Evolutionary conservation across 768 basidiomycete genomes (phyloP).

Genomic region (Candolleomyces efflorescens): DNA sequence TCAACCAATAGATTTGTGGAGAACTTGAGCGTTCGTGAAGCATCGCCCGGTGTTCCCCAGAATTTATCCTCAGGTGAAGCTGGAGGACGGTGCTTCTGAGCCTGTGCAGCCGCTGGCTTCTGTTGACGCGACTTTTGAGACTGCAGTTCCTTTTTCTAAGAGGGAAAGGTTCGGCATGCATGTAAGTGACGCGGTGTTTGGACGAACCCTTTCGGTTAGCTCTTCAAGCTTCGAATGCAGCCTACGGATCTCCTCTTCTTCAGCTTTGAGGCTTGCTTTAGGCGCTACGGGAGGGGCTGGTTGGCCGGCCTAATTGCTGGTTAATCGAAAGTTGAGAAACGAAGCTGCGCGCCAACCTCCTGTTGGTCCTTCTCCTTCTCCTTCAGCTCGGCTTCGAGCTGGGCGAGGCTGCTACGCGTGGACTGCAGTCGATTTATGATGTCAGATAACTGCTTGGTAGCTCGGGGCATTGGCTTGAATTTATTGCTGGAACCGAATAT

Average conservation of each 20-base stretch:
- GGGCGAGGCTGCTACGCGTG: constrained; percentile 35
- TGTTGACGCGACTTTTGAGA: background rate
- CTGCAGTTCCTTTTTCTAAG: constrained; percentile 19
- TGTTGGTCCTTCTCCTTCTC: background rate
- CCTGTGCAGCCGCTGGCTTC: background rate
- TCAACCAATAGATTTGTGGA: constrained; percentile 58
- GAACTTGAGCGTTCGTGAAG: constrained; percentile 58
- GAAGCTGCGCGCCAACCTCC: background rate
- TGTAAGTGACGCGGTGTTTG: background rate
- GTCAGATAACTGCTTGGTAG: constrained; percentile 38
- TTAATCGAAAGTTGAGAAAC: background rate
- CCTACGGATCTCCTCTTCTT: constrained; percentile 36
- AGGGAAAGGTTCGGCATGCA: constrained; percentile 10
- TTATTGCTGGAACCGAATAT: constrained; percentile 24
- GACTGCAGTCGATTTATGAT: constrained; percentile 36
- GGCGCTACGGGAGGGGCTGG: constrained; percentile 8
- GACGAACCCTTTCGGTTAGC: constrained; percentile 37
- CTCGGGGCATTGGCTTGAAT: constrained; percentile 50
- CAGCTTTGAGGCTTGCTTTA: constrained; percentile 34
- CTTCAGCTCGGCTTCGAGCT: background rate
- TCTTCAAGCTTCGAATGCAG: constrained; percentile 35
- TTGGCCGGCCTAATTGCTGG: background rate
- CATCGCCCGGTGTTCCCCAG: constrained; percentile 56
- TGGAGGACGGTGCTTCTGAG: constrained; percentile 11
- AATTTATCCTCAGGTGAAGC: constrained; percentile 49